Conservation (phyloP, 257 asterid genomes). For the Prunella vulgaris region DNA sequence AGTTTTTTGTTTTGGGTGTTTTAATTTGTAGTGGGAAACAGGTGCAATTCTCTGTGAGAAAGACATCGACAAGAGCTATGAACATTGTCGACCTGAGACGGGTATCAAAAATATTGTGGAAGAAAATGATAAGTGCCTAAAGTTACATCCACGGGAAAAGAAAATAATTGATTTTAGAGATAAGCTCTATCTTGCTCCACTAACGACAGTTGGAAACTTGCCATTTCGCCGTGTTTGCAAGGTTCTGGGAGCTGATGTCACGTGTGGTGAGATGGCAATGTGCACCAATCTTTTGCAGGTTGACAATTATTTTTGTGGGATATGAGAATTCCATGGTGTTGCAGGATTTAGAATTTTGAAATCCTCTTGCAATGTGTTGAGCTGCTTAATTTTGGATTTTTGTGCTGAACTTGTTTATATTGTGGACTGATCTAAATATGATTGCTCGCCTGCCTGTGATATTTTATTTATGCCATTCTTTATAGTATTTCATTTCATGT, state of each 20-base stretch:
- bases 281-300: conserved; percentile 98
- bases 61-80: conserved; percentile 25
- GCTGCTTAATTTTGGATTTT: not conserved
- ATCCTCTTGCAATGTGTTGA: not conserved
- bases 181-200: conserved; percentile 91
- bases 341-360: not conserved
- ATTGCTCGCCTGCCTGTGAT: not conserved
- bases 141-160: conserved; percentile 78
- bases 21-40: conserved; percentile 23
- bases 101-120: conserved; percentile 19
- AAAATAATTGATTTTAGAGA: conserved; percentile 84
- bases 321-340: not conserved
- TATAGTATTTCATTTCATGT: not conserved
- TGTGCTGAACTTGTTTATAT: not conserved
- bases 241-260: conserved; percentile 89
- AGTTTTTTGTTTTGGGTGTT: conserved; percentile 3
- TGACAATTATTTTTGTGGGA: conserved; percentile 11
- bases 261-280: conserved; percentile 99
- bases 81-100: conserved; percentile 25
- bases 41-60: conserved; percentile 33
- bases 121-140: conserved; percentile 71
- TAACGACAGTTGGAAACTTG: conserved; percentile 89
- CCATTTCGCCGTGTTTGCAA: conserved; percentile 95
- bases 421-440: not conserved
- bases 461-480: not conserved